Percentiles rank a stretch among this genome's conserved stretches.
phyloP scores from a whole-genome alignment of 345 rosid genomes.

The Diplotaxis tenuifolia region DNA sequence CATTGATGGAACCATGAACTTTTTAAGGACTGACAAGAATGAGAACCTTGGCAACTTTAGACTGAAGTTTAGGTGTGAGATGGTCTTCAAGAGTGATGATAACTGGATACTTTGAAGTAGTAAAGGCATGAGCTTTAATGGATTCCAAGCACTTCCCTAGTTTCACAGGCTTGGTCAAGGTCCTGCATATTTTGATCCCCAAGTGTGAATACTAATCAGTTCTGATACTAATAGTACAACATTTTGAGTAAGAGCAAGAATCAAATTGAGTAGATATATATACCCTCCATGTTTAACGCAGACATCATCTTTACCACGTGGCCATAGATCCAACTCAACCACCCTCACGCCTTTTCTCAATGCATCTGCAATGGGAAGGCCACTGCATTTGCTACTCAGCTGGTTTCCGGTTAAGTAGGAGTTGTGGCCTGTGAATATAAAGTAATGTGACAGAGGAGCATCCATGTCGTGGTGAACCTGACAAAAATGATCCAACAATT shows the following conservation, averaged over 20 bases:
- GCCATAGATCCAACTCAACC: slow-evolving; percentile 95
- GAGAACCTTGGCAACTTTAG: slow-evolving; percentile 56
- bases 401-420: slow-evolving; percentile 94
- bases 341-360: slow-evolving; percentile 78
- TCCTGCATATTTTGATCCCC: slow-evolving; percentile 50
- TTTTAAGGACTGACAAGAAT: background rate
- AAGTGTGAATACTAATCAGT: slow-evolving; percentile 11
- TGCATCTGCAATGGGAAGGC: slow-evolving; percentile 77
- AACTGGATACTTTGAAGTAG: slow-evolving; percentile 63
- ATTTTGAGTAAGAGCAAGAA: background rate
- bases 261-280: background rate
- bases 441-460: slow-evolving; percentile 86
- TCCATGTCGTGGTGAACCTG: slow-evolving; percentile 91
- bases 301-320: slow-evolving; percentile 57
- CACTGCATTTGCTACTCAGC: slow-evolving; percentile 93
- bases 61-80: slow-evolving; percentile 69
- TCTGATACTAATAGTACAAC: slow-evolving; percentile 2
- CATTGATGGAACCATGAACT: background rate
- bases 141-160: slow-evolving; percentile 63
- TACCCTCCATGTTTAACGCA: slow-evolving; percentile 95
- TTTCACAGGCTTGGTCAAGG: slow-evolving; percentile 73
- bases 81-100: slow-evolving; percentile 81
- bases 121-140: slow-evolving; percentile 65
- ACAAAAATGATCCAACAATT: background rate
- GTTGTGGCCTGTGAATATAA: slow-evolving; percentile 88